Evolutionary conservation across 805 yeast species (phyloP).

Genomic region (Middelhovenomyces tepae): DNA sequence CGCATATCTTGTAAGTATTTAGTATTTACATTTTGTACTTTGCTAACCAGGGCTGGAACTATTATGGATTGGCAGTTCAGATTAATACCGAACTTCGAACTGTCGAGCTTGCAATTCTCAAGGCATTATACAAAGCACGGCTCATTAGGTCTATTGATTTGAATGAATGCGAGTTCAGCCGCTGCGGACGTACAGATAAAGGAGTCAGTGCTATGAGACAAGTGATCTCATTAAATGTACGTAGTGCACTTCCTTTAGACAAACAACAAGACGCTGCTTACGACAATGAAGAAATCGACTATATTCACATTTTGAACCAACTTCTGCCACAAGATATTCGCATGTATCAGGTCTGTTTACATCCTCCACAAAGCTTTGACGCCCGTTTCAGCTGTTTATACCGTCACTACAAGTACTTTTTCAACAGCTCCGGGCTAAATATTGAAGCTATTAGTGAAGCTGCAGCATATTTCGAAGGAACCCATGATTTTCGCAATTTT

Average conservation of each 20-base stretch:
- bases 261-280: slow-evolving; percentile 48
- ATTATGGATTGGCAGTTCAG: slow-evolving; percentile 84
- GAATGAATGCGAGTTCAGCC: slow-evolving; percentile 58
- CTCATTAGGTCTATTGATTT: slow-evolving; percentile 52
- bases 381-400: slow-evolving; percentile 86
- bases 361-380: slow-evolving; percentile 78
- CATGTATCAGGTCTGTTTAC: slow-evolving; percentile 68
- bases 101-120: slow-evolving; percentile 66
- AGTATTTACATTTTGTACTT: slow-evolving; percentile 26
- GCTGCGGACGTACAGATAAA: slow-evolving; percentile 92
- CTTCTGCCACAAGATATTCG: slow-evolving; percentile 74
- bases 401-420: slow-evolving; percentile 81
- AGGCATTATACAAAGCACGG: slow-evolving; percentile 60
- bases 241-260: slow-evolving; percentile 57
- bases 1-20: too few relatives aligned
- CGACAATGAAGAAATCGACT: slow-evolving; percentile 68
- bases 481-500: slow-evolving; percentile 86
- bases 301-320: slow-evolving; percentile 65
- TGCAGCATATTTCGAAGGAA: slow-evolving; percentile 54
- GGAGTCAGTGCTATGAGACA: slow-evolving; percentile 98
- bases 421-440: slow-evolving; percentile 42
- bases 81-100: slow-evolving; percentile 69
- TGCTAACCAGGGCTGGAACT: slow-evolving; percentile 68
- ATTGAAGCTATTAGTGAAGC: slow-evolving; percentile 61
- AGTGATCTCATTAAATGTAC: slow-evolving; percentile 69